Evolutionary conservation across 2,329 filamentous ascomycete species (phyloP), one percentile per base, ranked within the genome.

Genomic region (Colletotrichum filicis): DNA sequence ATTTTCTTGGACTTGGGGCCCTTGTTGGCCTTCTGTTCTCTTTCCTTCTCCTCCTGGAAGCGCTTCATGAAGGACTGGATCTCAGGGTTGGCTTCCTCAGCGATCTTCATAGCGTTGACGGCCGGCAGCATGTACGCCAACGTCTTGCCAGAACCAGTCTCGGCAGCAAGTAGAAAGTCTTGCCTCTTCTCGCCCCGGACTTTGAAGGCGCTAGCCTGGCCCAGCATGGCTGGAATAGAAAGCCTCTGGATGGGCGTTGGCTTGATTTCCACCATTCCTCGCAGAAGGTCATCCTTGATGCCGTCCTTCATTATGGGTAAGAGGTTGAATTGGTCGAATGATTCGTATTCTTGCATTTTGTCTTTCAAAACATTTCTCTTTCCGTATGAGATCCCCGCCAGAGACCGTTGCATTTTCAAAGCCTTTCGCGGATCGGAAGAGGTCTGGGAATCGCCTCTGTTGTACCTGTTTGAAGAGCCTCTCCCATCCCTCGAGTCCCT

Each of bases 131-230:
- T 86, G 80, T 99, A 99, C 9, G 97, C 95, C 74, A 99, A 86
- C 1, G 97, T 99, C 86, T 99, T 99, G 73, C 97, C 97, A 0
- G 97, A 98, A 14, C 97, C 97, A 0, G 97, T 99, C 86, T 99
- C 97, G 12, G 97, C 97, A 4, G 97, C 97, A 62, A 99, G 87
- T 14, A 99, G 87, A 79, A 94, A 98, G 83, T 86, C 89, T 73
- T 84, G 83, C 76, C 79, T 87, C 68, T 77, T 68, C 2, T 68
- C 64, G 32, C 69, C 79, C 3, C 79, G 78, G 63, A 74, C 68
- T 77, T 77, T 81, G 66, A 81, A 82, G 6, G 83, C 83, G 24
- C 82, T 79, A 26, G 86, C 80, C 78, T 91, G 86, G 16, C 91
- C 90, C 59, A 98, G 85, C 9, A 99, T 85, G 0, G 91, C 91